Evolutionary conservation across 2,329 filamentous ascomycete species (phyloP), one percentile per base, ranked within the genome.

Genomic region (Zopfia rhizophila): DNA sequence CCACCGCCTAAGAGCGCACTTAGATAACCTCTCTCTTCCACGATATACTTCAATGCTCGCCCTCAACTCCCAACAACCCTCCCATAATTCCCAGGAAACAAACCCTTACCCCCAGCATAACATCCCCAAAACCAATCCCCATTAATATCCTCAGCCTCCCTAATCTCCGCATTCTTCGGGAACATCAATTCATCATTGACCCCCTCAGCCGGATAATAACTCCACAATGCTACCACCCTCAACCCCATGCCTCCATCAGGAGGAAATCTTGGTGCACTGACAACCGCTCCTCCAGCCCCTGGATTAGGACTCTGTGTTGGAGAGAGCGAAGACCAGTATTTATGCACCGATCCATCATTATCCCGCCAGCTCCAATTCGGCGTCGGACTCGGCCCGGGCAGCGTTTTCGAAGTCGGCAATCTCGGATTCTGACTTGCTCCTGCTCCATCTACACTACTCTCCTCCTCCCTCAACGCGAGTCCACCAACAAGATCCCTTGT

Each of bases 91-190:
- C 86, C 86, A 4, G 92, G 92, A 65, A 97, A 95, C 55, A 97
- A 61, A 0, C 91, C 92, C 58, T 84, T 86, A 17, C 75, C 76
- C 0, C 91, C 91, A 74, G 91, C 91, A 76, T 96, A 97, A 19
- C 85, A 85, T 0, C 93, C 93, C 74, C 87, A 88, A 63, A 82
- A 91, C 92, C 92, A 97, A 68, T 96, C 91, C 13, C 87, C 89
- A 68, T 96, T 96, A 35, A 95, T 84, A 69, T 94, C 89, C 67
- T 93, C 88, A 25, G 88, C 84, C 74, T 97, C 93, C 5, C 81
- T 80, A 11, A 97, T 82, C 70, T 94, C 89, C 0, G 92, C 91
- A 7, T 89, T 86, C 38, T 85, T 86, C 0, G 93, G 93, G 59
- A 97, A 97, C 52, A 86, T 72, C 28, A 97, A 73, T 73, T 97